Evolutionary conservation across 768 basidiomycete species (phyloP).

Genomic region (Rhizopogon vinicolor): DNA sequence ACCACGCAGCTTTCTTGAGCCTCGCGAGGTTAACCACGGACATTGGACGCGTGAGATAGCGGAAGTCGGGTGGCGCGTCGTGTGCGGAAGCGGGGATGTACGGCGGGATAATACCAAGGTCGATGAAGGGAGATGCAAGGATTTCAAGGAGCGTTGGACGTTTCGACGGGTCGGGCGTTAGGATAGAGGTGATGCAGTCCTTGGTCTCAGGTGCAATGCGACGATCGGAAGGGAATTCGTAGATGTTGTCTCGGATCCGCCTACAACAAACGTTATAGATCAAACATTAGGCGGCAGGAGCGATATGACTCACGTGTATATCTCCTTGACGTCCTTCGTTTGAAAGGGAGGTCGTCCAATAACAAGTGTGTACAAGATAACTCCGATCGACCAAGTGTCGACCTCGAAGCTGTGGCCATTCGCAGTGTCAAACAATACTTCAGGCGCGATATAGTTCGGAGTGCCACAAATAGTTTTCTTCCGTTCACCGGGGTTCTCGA

Average conservation of each 20-base stretch:
- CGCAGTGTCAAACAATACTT: conserved; percentile 92
- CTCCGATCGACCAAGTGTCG: conserved; percentile 96
- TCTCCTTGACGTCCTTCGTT: conserved; percentile 95
- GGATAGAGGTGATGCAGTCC: conserved; percentile 76
- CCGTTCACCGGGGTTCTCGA: conserved; percentile 92
- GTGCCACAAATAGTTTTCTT: conserved; percentile 99
- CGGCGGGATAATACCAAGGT: conserved; percentile 71
- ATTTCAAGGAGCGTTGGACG: conserved; percentile 86
- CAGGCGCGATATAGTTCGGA: conserved; percentile 98
- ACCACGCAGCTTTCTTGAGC: conserved; percentile 53
- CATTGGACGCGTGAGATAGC: conserved; percentile 53
- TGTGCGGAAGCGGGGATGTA: conserved; percentile 80
- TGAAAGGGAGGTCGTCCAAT: conserved; percentile 98
- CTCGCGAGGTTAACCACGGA: conserved; percentile 68
- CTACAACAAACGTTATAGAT: conserved; percentile 31
- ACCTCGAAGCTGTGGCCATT: conserved; percentile 99
- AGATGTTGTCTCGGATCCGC: conserved; percentile 90
- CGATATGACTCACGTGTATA: conserved; percentile 68
- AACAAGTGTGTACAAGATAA: conserved; percentile 92
- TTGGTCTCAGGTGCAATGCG: conserved; percentile 66
- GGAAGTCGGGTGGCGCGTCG: conserved; percentile 71
- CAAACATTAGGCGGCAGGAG: background rate
- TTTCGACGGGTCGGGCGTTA: conserved; percentile 77
- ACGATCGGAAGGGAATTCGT: conserved; percentile 83
- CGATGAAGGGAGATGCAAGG: conserved; percentile 81